phyloP scores from a whole-genome alignment of 495 filamentous ascomycete species.

The Daldinia vernicosa region DNA sequence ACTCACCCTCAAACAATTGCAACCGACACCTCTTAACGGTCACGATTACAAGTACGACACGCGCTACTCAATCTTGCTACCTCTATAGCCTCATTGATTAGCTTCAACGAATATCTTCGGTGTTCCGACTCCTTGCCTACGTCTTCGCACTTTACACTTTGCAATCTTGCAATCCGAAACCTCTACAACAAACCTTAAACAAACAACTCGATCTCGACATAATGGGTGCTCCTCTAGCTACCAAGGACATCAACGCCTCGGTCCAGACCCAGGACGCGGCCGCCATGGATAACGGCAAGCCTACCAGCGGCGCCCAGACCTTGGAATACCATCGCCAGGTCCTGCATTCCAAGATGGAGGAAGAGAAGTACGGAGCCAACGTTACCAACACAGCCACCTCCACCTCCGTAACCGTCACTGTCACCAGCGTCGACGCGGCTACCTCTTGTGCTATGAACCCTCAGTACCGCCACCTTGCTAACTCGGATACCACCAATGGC shows the following conservation, averaged over 20 bases:
- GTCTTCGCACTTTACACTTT: neutral
- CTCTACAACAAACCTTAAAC: neutral
- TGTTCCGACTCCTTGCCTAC: neutral
- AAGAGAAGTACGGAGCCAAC: slow-evolving; percentile 66
- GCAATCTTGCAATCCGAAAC: neutral
- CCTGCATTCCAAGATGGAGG: slow-evolving; percentile 74
- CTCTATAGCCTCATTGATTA: neutral
- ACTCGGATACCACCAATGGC: slow-evolving; percentile 17
- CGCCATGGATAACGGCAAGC: slow-evolving; percentile 48
- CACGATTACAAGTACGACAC: neutral
- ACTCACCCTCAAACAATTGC: slow-evolving; percentile 23
- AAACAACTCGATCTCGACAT: neutral
- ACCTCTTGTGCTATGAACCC: slow-evolving; percentile 18
- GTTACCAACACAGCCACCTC: slow-evolving; percentile 7
- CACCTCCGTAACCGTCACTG: slow-evolving; percentile 14
- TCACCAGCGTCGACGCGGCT: slow-evolving; percentile 9
- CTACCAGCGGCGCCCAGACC: slow-evolving; percentile 57
- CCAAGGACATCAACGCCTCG: slow-evolving; percentile 66
- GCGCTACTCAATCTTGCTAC: slow-evolving; percentile 8
- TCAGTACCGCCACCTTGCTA: slow-evolving; percentile 29
- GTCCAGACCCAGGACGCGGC: slow-evolving; percentile 44
- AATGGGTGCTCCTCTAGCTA: slow-evolving; percentile 57
- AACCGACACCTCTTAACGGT: slow-evolving; percentile 1
- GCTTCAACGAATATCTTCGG: neutral
- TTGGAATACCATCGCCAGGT: slow-evolving; percentile 86